Evolutionary conservation across 2,329 filamentous ascomycete species (phyloP).

Genomic region (Apiospora aurea): DNA sequence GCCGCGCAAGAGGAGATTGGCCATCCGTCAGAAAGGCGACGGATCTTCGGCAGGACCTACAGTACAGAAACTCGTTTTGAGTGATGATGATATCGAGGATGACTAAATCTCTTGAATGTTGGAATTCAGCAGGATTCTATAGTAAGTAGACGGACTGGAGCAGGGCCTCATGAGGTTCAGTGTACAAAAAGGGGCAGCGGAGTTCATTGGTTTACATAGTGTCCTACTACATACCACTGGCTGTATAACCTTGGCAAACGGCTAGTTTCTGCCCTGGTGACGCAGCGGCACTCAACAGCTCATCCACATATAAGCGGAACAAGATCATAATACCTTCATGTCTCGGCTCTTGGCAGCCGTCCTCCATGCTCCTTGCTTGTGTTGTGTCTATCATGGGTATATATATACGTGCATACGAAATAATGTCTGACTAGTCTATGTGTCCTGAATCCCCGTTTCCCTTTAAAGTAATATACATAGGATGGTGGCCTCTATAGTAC

Average conservation of each 20-base stretch:
- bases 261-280: not conserved
- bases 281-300: not conserved
- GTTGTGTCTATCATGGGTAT: not conserved
- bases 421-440: not conserved
- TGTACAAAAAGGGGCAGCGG: not conserved
- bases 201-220: not conserved
- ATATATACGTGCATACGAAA: not conserved
- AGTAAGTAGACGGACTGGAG: slow-evolving; percentile 5
- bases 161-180: not conserved
- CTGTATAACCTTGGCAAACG: not conserved
- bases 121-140: not conserved
- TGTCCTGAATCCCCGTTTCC: not conserved
- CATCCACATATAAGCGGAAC: not conserved
- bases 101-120: slow-evolving; percentile 38
- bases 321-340: not conserved
- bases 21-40: slow-evolving; percentile 45
- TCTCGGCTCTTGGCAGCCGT: not conserved
- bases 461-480: not conserved
- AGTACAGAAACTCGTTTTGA: slow-evolving; percentile 74
- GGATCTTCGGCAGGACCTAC: slow-evolving; percentile 40
- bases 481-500: not conserved
- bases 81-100: slow-evolving; percentile 87
- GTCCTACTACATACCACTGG: not conserved
- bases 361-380: not conserved
- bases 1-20: slow-evolving; percentile 54